Conservation (phyloP, 257 asterid genomes). For the Avicennia marina region DNA sequence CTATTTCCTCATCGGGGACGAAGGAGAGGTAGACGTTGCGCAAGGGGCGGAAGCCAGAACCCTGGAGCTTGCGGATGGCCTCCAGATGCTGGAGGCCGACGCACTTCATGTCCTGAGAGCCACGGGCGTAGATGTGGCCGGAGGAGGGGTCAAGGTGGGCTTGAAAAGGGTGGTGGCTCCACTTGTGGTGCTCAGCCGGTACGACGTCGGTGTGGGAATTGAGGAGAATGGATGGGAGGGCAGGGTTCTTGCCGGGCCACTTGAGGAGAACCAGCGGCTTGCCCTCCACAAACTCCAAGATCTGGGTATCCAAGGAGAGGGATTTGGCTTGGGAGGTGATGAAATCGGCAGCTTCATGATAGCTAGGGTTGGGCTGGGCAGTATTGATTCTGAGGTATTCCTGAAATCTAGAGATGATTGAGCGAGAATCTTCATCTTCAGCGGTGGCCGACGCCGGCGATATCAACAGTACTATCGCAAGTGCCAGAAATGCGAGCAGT, state of each 20-base stretch:
- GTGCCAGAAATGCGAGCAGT: too few species aligned
- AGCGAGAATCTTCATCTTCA: conserved; percentile 25
- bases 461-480: conserved; percentile 16
- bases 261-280: conserved; percentile 75
- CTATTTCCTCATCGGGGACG: conserved; percentile 98
- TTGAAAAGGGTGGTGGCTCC: conserved; percentile 78
- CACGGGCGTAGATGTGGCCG: conserved; percentile 82
- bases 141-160: conserved; percentile 63
- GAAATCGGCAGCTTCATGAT: conserved; percentile 65
- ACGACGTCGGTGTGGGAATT: conserved; percentile 97
- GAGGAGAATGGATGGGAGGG: conserved; percentile 79
- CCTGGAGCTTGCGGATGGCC: conserved; percentile 73
- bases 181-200: conserved; percentile 75
- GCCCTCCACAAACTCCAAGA: conserved; percentile 54
- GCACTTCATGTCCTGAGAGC: conserved; percentile 98
- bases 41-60: conserved; percentile 55
- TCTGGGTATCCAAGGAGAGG: conserved; percentile 51
- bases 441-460: conserved; percentile 7
- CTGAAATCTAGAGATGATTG: conserved; percentile 74
- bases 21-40: conserved; percentile 76
- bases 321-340: conserved; percentile 60
- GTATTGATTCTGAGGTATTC: conserved; percentile 79
- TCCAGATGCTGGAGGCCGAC: conserved; percentile 87
- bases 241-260: conserved; percentile 70
- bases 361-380: conserved; percentile 78